Evolutionary conservation across 768 basidiomycete species (phyloP).

Genomic region (Rhizopogon vinicolor): DNA sequence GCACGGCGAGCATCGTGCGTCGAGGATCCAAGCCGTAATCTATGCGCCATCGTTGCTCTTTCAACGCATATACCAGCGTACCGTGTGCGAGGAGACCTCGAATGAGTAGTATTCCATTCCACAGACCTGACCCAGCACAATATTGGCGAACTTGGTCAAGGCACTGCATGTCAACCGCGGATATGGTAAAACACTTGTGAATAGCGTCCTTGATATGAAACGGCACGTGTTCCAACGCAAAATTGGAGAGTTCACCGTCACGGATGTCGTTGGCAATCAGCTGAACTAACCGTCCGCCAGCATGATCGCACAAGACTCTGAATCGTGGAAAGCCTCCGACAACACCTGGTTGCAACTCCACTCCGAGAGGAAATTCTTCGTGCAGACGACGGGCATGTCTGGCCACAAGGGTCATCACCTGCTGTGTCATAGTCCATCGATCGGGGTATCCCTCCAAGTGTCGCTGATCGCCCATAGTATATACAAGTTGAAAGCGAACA

Average conservation of each 20-base stretch:
- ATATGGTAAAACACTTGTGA: constrained; percentile 18
- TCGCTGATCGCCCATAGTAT: constrained; percentile 34
- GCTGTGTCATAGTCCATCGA: constrained; percentile 39
- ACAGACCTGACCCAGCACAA: constrained; percentile 16
- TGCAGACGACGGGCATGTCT: constrained; percentile 1
- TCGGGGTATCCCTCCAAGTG: constrained; percentile 35
- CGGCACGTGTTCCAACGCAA: constrained; percentile 15
- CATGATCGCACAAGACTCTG: not conserved
- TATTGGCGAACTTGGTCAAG: constrained; percentile 9
- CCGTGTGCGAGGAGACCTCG: constrained; percentile 41
- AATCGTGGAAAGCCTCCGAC: constrained; percentile 1
- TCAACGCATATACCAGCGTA: constrained; percentile 34
- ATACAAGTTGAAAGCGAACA: constrained; percentile 43
- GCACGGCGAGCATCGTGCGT: constrained; percentile 45
- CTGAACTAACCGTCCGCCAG: not conserved
- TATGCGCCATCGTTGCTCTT: constrained; percentile 43
- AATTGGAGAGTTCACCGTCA: constrained; percentile 11
- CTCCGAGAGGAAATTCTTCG: not conserved
- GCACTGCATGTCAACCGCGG: not conserved
- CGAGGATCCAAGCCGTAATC: constrained; percentile 43
- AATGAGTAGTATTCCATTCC: constrained; percentile 37
- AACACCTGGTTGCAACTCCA: not conserved
- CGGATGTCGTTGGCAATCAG: constrained; percentile 11
- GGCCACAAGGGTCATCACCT: constrained; percentile 26
- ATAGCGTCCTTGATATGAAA: constrained; percentile 9